Evolutionary conservation across 164 flowering plant species (phyloP).

Genomic region (Buxus sempervirens): DNA sequence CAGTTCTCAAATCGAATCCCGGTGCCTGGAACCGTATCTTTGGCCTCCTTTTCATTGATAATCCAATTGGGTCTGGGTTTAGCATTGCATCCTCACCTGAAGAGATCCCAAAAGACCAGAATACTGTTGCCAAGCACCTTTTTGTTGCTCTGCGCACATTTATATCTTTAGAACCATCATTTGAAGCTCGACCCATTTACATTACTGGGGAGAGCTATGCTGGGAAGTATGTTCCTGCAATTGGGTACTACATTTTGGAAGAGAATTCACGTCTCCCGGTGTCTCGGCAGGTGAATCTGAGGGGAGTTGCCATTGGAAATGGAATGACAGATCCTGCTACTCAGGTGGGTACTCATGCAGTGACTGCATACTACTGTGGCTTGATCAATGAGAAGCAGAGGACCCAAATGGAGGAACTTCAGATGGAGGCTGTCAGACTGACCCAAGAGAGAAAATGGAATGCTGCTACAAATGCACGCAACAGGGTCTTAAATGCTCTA

Average conservation of each 20-base stretch:
- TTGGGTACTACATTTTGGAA: constrained; percentile 54
- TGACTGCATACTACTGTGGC: constrained; percentile 49
- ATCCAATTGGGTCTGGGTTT: constrained; percentile 78
- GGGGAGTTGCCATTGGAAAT: constrained; percentile 64
- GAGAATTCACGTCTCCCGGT: constrained; percentile 12
- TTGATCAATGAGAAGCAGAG: constrained; percentile 63
- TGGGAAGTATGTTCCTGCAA: constrained; percentile 74
- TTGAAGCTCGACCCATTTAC: constrained; percentile 58
- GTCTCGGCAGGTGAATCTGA: constrained; percentile 25
- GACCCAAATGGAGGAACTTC: constrained; percentile 24
- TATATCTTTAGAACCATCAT: constrained; percentile 28
- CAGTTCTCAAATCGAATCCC: constrained; percentile 45
- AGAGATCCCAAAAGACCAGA: constrained; percentile 66
- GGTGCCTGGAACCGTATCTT: constrained; percentile 71
- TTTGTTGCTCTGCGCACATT: constrained; percentile 43
- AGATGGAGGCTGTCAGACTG: constrained; percentile 18
- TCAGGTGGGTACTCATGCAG: constrained; percentile 63
- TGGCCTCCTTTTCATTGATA: constrained; percentile 72
- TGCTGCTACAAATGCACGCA: constrained; percentile 19
- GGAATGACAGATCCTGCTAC: constrained; percentile 69
- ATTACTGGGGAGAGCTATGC: constrained; percentile 84
- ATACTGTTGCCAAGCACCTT: constrained; percentile 54
- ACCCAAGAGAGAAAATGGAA: constrained; percentile 19
- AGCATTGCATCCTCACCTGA: constrained; percentile 46
- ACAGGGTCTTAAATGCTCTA: constrained; percentile 9